Base-by-base conservation (phyloP, 1,139 yeast genomes). In the Debaryomyces psychrophilus region DNA sequence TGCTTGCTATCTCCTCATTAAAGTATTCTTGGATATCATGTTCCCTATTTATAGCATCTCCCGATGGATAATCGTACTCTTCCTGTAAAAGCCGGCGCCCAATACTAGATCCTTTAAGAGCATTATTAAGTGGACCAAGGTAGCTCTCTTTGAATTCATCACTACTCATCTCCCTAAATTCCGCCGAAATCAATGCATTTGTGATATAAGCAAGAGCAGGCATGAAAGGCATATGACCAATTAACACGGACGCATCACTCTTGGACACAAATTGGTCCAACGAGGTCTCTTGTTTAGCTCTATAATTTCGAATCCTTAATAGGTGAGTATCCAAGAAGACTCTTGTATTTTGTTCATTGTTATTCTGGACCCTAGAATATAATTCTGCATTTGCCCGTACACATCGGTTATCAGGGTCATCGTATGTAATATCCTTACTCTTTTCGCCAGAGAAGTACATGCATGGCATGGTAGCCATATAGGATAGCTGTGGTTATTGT, bases 61-160 rank as follows among this genome's bases (percentile, higher is more conserved):
- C 44, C 8, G 15, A 15, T 27, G 44, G 44, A 17, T 41, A 41
- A 9, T 9, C 2, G 17, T 41, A 25, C 5, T 4, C 2, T 2
- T 23, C 2, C 8, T 12, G 5, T n/a, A 41, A 34, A 3, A n/a
- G 15, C 2, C 5, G 15, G 6, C 17, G n/a, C 8, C n/a, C 1
- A 15, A 14, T 6, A 6, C 8, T 3, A 2, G 14, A 20, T 25
- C 12, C 31, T 12, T 5, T 28, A 28, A 28, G 15, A 41, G 26
- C 44, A 6, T 17, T 26, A 28, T 41, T 40, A 41, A 41, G 40
- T 17, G 44, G 44, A 5, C 40, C 34, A 20, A 41, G 40, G 34
- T 26, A 41, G 7, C 34, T 41, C 4, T 31, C 23, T 35, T 41
- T 34, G 35, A 41, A 41, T 14, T 41, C 44, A 34, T 41, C 27